A percentile compares a stretch with the other conserved stretches of the same genome.
These are phyloP conservation scores for Trichoderma lentiforme DNA, from an alignment of 2,329 filamentous ascomycete species.

Conservation along the genomic window DNA sequence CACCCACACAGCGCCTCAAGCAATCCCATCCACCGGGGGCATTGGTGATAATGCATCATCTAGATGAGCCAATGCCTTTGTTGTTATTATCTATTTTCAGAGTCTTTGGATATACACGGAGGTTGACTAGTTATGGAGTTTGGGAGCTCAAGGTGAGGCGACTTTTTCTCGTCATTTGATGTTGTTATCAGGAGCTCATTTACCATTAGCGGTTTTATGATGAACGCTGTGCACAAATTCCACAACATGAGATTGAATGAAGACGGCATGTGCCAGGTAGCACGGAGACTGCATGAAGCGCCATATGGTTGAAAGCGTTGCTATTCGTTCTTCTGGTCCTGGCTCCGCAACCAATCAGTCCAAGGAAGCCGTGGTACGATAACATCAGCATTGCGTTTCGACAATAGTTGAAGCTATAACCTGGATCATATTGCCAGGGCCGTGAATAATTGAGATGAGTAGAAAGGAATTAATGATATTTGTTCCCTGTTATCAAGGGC, in stretches of 20 bases:
- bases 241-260: background rate
- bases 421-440: too few species aligned
- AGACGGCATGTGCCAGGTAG: background rate
- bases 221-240: background rate
- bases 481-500: too few species aligned
- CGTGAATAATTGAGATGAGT: background rate
- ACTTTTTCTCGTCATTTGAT: slow-evolving; percentile 6
- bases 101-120: background rate
- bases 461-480: background rate
- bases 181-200: slow-evolving; percentile 13
- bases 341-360: background rate
- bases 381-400: background rate
- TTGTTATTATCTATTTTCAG: background rate
- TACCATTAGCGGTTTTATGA: slow-evolving; percentile 7
- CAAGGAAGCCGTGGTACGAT: background rate
- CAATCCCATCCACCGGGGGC: background rate
- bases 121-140: background rate
- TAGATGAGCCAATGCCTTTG: background rate
- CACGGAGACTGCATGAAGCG: background rate
- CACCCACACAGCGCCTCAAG: too few species aligned
- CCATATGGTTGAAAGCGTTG: background rate
- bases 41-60: background rate
- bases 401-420: background rate
- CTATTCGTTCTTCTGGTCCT: background rate
- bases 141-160: slow-evolving; percentile 17